A percentile compares a stretch with the other conserved stretches of the same genome.
Evolutionary conservation across 495 filamentous ascomycete species (phyloP).

Genomic region (Ascodesmis nigricans): DNA sequence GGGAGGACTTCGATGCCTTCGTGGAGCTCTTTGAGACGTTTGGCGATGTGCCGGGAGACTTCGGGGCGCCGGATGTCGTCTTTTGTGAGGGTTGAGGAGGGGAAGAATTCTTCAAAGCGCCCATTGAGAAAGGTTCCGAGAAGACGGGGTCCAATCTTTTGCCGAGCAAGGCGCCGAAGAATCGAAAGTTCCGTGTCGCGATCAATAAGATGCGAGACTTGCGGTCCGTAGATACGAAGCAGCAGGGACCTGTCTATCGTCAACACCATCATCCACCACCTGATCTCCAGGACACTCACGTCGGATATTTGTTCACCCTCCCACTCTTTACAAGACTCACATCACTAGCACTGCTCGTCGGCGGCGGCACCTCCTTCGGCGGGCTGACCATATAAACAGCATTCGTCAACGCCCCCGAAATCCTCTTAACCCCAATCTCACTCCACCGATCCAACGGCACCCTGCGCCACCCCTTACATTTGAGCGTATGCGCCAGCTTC

Average conservation of each 20-base stretch:
- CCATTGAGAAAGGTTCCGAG: conserved; percentile 87
- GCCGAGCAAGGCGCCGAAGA: conserved; percentile 61
- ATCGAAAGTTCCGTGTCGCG: conserved; percentile 75
- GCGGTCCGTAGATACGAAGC: conserved; percentile 80
- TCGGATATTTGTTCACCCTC: no score
- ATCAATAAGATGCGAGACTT: conserved; percentile 91
- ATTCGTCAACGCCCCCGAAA: conserved; percentile 90
- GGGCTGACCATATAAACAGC: conserved; percentile 86
- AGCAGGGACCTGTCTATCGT: conserved; percentile 36
- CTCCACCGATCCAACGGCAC: conserved; percentile 47
- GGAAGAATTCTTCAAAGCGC: conserved; percentile 74
- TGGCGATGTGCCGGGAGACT: conserved; percentile 85
- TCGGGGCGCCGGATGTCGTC: conserved; percentile 57
- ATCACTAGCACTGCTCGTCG: no score
- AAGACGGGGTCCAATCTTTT: conserved; percentile 83
- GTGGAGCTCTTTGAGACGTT: conserved; percentile 90
- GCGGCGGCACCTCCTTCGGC: conserved; percentile 33
- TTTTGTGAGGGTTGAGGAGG: conserved; percentile 55
- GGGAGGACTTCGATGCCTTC: conserved; percentile 72
- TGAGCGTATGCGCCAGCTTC: conserved; percentile 67
- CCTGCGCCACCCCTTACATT: conserved; percentile 71
- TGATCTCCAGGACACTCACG: no score
- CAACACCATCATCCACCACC: no score
- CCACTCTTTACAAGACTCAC: no score
- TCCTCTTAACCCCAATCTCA: conserved; percentile 57